Conservation (phyloP, 1,284 basidiomycete genomes). For the Puccinia horiana region DNA sequence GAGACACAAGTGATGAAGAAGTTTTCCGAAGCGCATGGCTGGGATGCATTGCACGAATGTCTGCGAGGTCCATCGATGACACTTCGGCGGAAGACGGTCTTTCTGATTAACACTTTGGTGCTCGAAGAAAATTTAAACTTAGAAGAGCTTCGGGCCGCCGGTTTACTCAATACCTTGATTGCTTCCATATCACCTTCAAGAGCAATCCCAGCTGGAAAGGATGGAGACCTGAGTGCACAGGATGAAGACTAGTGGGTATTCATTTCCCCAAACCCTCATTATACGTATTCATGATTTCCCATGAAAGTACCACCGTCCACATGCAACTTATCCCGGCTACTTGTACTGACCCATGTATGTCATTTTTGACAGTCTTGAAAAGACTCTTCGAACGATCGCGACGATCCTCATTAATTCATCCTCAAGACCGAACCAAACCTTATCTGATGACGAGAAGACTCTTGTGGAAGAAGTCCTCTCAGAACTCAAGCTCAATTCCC, state of each 20-base stretch:
- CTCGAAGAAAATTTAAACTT: conserved; percentile 32
- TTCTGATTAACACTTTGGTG: conserved; percentile 38
- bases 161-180: conserved; percentile 30
- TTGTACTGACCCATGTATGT: background rate
- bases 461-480: background rate
- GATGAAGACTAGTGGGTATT: conserved; percentile 46
- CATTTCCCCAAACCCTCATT: too few species aligned
- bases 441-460: conserved; percentile 23
- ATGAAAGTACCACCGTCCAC: background rate
- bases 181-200: conserved; percentile 33
- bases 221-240: conserved; percentile 36
- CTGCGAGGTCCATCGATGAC: conserved; percentile 41
- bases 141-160: conserved; percentile 26
- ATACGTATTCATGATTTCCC: too few species aligned
- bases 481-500: conserved; percentile 13
- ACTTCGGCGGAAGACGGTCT: conserved; percentile 40
- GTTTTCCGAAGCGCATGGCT: conserved; percentile 16
- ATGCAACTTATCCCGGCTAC: background rate
- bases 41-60: conserved; percentile 31
- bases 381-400: conserved; percentile 28
- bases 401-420: conserved; percentile 32
- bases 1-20: conserved; percentile 16
- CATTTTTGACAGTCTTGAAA: conserved; percentile 25
- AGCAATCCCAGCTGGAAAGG: conserved; percentile 38
- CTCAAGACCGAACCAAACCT: conserved; percentile 6